Evolutionary conservation across 768 basidiomycete genomes (phyloP), one percentile per base, ranked within the genome.

Genomic region (Sporobolomyces roseus): DNA sequence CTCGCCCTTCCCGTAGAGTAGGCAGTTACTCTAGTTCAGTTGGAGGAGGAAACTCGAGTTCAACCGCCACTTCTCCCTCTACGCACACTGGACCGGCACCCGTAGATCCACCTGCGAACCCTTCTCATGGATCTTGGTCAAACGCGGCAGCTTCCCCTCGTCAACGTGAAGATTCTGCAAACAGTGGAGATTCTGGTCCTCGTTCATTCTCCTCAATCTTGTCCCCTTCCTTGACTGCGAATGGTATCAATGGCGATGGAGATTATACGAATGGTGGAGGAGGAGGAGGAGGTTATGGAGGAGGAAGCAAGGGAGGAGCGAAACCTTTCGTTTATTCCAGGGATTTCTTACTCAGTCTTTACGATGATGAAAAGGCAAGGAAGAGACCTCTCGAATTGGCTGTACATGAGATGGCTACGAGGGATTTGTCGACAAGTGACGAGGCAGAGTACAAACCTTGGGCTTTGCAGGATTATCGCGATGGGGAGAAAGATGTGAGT

Each of bases 301-400:
- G 45, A 23, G 49, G 49, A 60, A 23, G 35, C 29, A 62, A 66
- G 10, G 58, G 45, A 23, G 49, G 49, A 60, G 32, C 35, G 35
- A 62, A 66, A 45, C 72, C 72, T 25, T 73, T 73, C 60, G 65
- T 70, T 32, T 73, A 73, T 67, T 61, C 72, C 53, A 46, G 72
- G 46, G 72, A 73, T 46, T 65, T 73, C 50, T 53, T 73, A 32
- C 58, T 73, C 23, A 58, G 62, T 50, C 50, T 73, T 4, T 73
- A 73, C 65, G 68, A 70, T 68, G 63, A 73, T 59, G 68, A 73
- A 17, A 73, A 73, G 68, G 72, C 68, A 1, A 50, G 45, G 41
- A 61, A 60, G 65, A 56, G 65, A 4, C 72, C 72, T 2, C 41
- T 73, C 52, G 72, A 73, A 45, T 60, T 73, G 48, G 72, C 65